Evolutionary conservation across 257 asterid genomes (phyloP).

Genomic region (Misopates orontium): DNA sequence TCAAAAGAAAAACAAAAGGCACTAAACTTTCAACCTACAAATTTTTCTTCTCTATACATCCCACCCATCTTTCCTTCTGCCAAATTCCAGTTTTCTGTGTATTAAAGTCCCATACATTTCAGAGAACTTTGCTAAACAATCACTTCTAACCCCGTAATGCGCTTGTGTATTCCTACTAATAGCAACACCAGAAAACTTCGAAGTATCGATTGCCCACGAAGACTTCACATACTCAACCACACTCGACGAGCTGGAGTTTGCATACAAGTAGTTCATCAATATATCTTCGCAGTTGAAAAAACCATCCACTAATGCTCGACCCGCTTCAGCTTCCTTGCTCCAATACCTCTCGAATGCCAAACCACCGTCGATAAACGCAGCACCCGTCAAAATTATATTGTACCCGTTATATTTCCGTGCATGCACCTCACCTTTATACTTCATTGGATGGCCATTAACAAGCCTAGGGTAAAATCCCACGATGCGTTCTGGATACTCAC

Average conservation of each 20-base stretch:
- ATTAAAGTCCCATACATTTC: constrained; percentile 71
- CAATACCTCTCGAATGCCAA: constrained; percentile 79
- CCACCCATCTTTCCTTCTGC: constrained; percentile 88
- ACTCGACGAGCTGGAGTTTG: constrained; percentile 60
- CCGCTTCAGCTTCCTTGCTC: constrained; percentile 60
- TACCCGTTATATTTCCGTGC: constrained; percentile 74
- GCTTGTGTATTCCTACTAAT: constrained; percentile 65
- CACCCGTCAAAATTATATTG: constrained; percentile 88
- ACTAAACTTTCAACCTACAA: background rate
- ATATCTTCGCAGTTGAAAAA: constrained; percentile 90
- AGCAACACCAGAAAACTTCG: constrained; percentile 79
- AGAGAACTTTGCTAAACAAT: constrained; percentile 55
- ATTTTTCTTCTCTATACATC: constrained; percentile 57
- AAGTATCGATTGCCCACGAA: constrained; percentile 57
- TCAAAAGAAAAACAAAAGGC: no score
- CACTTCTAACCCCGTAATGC: constrained; percentile 58
- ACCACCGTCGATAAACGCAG: constrained; percentile 68
- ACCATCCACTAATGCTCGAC: constrained; percentile 62
- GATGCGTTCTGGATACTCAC: constrained; percentile 70
- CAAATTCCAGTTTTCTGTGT: constrained; percentile 54
- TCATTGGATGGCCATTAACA: constrained; percentile 40
- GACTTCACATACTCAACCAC: constrained; percentile 56
- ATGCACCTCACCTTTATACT: constrained; percentile 70
- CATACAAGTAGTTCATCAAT: constrained; percentile 82
- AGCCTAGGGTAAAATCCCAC: constrained; percentile 94